phyloP scores from a whole-genome alignment of 495 filamentous ascomycete genomes.

The Hypoxylon subgilvum region DNA sequence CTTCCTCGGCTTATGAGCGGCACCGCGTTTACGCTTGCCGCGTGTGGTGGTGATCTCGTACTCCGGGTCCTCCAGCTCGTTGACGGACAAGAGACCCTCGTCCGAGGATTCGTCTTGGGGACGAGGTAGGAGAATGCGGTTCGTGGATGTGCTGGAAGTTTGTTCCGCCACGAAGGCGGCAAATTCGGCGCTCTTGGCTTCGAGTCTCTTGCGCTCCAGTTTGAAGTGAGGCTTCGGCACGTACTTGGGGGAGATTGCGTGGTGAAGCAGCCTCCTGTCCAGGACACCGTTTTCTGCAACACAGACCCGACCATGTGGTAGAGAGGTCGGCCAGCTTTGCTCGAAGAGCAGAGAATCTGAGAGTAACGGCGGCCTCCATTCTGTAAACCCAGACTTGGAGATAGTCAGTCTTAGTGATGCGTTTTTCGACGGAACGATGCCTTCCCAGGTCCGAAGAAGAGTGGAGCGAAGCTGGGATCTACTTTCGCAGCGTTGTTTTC shows the following conservation, averaged over 20 bases:
- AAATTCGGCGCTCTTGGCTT: slow-evolving; percentile 23
- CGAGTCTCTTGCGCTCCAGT: slow-evolving; percentile 28
- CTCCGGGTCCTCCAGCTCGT: neutral
- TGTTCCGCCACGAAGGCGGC: slow-evolving; percentile 19
- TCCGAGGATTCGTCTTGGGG: slow-evolving; percentile 29
- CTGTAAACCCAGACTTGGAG: slow-evolving; percentile 8
- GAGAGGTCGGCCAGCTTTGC: neutral
- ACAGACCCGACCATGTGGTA: slow-evolving; percentile 3
- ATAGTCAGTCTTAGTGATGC: neutral
- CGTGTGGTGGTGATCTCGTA: neutral
- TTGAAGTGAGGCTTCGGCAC: slow-evolving; percentile 31
- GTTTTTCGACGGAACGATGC: neutral
- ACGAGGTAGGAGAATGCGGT: slow-evolving; percentile 15
- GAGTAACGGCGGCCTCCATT: slow-evolving; percentile 17
- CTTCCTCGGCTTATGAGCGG: neutral
- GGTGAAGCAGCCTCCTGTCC: slow-evolving; percentile 24
- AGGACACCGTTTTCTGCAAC: slow-evolving; percentile 17
- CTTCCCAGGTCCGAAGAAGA: neutral
- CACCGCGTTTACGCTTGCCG: slow-evolving; percentile 19
- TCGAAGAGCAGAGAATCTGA: slow-evolving; percentile 17
- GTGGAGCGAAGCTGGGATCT: neutral
- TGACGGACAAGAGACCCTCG: slow-evolving; percentile 13
- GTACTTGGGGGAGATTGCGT: slow-evolving; percentile 17
- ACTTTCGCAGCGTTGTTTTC: neutral
- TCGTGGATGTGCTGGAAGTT: neutral